Percentiles rank a stretch among this genome's conserved stretches.
Conservation (phyloP, 805 yeast genomes). For the Candida maltosa region DNA sequence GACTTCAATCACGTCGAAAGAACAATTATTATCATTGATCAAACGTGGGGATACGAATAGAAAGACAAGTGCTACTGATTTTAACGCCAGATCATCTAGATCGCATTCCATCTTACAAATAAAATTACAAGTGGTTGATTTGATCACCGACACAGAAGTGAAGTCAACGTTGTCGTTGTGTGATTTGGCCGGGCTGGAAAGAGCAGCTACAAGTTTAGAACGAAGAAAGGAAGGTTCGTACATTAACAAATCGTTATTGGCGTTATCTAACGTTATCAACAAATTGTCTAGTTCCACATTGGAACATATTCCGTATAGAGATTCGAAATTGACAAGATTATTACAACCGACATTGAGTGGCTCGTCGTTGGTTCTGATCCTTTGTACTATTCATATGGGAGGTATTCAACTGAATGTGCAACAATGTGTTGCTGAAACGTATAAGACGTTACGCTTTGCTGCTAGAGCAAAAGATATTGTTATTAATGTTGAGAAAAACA, state of each 20-base stretch:
- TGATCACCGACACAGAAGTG: conserved; percentile 34
- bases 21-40: conserved; percentile 60
- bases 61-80: conserved; percentile 85
- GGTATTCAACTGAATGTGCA: conserved; percentile 24
- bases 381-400: conserved; percentile 82
- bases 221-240: conserved; percentile 91
- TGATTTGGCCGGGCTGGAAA: conserved; percentile 96
- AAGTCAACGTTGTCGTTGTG: conserved; percentile 75
- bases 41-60: conserved; percentile 70
- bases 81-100: conserved; percentile 80
- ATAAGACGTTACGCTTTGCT: conserved; percentile 87
- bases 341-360: conserved; percentile 93
- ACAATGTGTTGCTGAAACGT: conserved; percentile 67
- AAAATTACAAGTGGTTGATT: conserved; percentile 46
- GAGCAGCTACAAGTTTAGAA: conserved; percentile 69
- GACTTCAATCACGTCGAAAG: conserved; percentile 50
- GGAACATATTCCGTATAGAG: conserved; percentile 87
- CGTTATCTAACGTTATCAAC: conserved; percentile 89
- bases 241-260: conserved; percentile 86
- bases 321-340: conserved; percentile 84
- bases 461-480: conserved; percentile 87
- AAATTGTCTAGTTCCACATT: conserved; percentile 52
- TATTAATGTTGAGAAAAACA: conserved; percentile 59
- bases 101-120: conserved; percentile 88
- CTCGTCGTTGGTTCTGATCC: conserved; percentile 72